Percentiles rank a stretch among this genome's conserved stretches.
Conservation (phyloP, 164 flowering plant genomes). For the Stephania cephalantha region DNA sequence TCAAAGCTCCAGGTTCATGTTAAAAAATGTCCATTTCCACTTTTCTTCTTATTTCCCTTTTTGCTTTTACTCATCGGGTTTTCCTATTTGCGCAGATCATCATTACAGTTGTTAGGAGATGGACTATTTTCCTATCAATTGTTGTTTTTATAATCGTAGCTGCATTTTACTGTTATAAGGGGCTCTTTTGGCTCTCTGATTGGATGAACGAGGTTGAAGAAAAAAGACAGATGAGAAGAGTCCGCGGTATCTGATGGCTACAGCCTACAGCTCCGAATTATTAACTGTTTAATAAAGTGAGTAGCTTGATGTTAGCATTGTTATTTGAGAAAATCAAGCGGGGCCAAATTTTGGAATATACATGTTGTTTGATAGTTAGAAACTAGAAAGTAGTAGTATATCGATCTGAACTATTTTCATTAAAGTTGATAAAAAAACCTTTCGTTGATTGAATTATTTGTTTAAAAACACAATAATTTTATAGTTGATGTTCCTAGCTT, state of each 20-base stretch:
- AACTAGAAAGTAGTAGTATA: background rate
- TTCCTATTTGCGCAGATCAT: slow-evolving; percentile 42
- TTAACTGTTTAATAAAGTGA: background rate
- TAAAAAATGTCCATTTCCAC: background rate
- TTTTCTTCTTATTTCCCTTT: background rate
- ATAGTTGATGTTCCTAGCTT: background rate
- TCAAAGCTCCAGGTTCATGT: slow-evolving; percentile 60
- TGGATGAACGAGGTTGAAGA: slow-evolving; percentile 81
- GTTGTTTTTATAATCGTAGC: slow-evolving; percentile 29
- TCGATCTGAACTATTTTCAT: background rate
- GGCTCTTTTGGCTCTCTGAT: slow-evolving; percentile 67
- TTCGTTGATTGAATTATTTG: background rate
- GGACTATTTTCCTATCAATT: slow-evolving; percentile 29
- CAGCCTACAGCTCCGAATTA: background rate
- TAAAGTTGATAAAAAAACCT: background rate
- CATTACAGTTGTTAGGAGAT: slow-evolving; percentile 21
- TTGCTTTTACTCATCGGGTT: background rate
- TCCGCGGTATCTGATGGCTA: slow-evolving; percentile 23
- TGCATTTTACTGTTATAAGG: slow-evolving; percentile 59
- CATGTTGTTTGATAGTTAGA: background rate
- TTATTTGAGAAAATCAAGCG: background rate
- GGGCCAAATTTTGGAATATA: background rate
- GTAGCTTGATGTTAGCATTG: slow-evolving; percentile 5
- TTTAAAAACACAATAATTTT: background rate
- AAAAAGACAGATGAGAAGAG: slow-evolving; percentile 39